Evolutionary conservation across 306 rosid genomes (phyloP).

Genomic region (Cucurbita moschata): DNA sequence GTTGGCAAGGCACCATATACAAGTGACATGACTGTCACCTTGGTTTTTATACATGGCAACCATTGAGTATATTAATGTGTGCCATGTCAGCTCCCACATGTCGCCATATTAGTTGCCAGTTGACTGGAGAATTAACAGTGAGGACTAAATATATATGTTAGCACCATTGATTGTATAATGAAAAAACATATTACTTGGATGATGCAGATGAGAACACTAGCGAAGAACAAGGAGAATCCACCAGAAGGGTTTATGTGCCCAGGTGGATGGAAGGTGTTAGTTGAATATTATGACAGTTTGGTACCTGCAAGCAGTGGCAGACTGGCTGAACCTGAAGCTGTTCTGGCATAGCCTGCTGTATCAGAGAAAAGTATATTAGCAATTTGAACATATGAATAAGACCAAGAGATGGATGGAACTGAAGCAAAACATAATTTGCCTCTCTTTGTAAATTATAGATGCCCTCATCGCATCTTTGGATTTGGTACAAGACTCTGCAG

Average conservation of each 20-base stretch:
- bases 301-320: constrained; percentile 28
- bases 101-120: neutral
- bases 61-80: neutral
- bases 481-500: neutral
- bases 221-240: constrained; percentile 83
- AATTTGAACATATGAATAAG: neutral
- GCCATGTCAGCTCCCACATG: neutral
- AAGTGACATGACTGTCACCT: neutral
- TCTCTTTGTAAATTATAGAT: neutral
- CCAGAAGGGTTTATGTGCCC: constrained; percentile 99
- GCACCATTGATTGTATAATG: neutral
- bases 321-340: constrained; percentile 67
- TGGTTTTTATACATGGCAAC: neutral
- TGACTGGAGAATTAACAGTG: neutral
- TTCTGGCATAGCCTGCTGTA: constrained; percentile 34
- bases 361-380: neutral
- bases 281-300: constrained; percentile 85
- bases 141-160: neutral
- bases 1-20: too few species aligned
- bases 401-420: neutral
- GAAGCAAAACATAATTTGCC: neutral
- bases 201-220: constrained; percentile 81
- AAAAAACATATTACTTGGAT: neutral
- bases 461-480: neutral
- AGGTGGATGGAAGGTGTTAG: constrained; percentile 89